These are phyloP conservation scores for Raphanus sativus DNA, from an alignment of 345 rosid genomes.

Conservation along the genomic window DNA sequence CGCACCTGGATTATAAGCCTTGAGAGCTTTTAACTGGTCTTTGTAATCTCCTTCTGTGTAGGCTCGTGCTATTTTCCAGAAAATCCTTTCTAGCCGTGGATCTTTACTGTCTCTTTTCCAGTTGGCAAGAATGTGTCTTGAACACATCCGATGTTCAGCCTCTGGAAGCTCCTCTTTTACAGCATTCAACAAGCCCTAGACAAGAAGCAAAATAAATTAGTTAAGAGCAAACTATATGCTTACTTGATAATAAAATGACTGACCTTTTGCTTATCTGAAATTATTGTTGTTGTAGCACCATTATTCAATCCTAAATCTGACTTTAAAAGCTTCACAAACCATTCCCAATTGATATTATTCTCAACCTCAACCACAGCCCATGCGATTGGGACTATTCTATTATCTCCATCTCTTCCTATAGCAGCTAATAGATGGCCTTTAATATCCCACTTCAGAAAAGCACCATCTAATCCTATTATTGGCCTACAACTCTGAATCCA, in stretches of 20 bases:
- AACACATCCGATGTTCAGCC: not conserved
- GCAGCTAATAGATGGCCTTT: not conserved
- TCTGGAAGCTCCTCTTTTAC: not conserved
- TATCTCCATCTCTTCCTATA: not conserved
- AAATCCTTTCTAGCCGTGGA: not conserved
- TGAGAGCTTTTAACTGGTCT: not conserved
- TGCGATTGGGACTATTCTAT: not conserved
- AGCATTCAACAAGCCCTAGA: not conserved
- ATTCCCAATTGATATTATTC: too few relatives aligned
- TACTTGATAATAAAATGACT: not conserved
- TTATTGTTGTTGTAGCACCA: not conserved
- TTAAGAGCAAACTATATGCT: too few relatives aligned
- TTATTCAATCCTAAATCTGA: not conserved
- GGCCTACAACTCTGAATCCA: not conserved
- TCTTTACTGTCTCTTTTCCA: not conserved
- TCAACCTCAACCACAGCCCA: not conserved
- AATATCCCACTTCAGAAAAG: not conserved
- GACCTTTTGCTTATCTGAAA: not conserved
- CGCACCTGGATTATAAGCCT: not conserved
- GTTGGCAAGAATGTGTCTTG: too few relatives aligned
- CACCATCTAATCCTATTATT: not conserved
- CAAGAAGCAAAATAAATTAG: not conserved
- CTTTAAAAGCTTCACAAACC: not conserved
- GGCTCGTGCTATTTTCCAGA: not conserved
- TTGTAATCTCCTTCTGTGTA: not conserved